Base-by-base conservation (phyloP, 2,329 filamentous ascomycete genomes). In the Ophiocordyceps camponoti-leonardi region DNA sequence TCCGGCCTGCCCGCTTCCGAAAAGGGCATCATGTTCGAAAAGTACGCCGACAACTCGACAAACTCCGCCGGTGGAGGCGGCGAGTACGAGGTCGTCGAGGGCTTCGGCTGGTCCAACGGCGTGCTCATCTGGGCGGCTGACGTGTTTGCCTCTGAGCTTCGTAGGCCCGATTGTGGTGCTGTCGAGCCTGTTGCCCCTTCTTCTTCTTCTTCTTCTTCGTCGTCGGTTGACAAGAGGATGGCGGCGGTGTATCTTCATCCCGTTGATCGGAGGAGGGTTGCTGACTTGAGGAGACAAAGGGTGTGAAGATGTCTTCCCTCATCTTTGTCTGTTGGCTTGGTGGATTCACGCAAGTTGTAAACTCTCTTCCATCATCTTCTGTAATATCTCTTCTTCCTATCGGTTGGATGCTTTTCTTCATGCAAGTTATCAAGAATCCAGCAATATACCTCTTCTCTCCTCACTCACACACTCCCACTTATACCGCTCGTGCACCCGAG, bases 61-160 rank as follows among this genome's bases (percentile, higher is more conserved):
- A 78, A 80, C 49, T 71, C 69, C 1, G 75, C 73, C 1, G 79
- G 79, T 26, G 64, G 75, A 7, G 79, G 79, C 6, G 79, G 79
- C 50, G 79, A 83, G 64, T 83, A 83, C 56, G 69, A 73, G 45
- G 79, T 83, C 6, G 79, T 81, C 3, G 75, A 81, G 60, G 79
- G 79, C 1, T 83, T 83, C 52, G 79, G 79, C 7, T 83, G 79
- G 79, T 76, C 74, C 1, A 83, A 83, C 51, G 79, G 79, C 28
- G 77, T 82, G 45, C 58, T 83, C 28, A 73, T 83, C 45, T 83
- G 78, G 77, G 66, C 70, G 1, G 77, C 71, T 10, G 79, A 83
- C 53, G 68, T 67, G 8, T 83, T 83, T 60, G 72, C 67, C 13
- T 65, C 69, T 53, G 60, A 68, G 51, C 57, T 83, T 47, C 66